These are phyloP conservation scores for Rhododendron simsii DNA, from an alignment of 148 eudicot genomes.

Conservation along the genomic window DNA sequence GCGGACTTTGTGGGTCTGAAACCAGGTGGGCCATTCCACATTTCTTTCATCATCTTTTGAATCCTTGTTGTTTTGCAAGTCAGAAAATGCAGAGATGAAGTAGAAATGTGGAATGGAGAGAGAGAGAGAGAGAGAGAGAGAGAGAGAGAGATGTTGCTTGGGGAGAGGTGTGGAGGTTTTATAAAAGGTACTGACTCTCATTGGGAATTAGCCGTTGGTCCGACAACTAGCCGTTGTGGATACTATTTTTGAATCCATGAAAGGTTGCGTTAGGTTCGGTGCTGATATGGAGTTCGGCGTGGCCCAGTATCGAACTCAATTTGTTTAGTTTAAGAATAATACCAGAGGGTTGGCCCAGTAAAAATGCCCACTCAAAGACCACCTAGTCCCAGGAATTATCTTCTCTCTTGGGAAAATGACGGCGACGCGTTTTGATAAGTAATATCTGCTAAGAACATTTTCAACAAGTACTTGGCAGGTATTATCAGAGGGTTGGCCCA, in stretches of 20 bases:
- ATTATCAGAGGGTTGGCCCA: too few relatives aligned
- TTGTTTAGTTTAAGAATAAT: neutral
- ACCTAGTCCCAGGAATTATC: too few relatives aligned
- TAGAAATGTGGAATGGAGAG: slow-evolving; percentile 8
- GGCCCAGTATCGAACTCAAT: neutral
- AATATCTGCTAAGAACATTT: too few relatives aligned
- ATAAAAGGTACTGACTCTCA: neutral
- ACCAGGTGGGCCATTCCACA: slow-evolving; percentile 90
- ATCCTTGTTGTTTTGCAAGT: neutral
- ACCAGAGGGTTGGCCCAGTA: neutral
- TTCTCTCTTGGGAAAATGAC: too few relatives aligned
- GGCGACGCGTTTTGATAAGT: too few relatives aligned
- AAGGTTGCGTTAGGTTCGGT: neutral
- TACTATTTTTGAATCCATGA: neutral
- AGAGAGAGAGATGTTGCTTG: slow-evolving; percentile 2
- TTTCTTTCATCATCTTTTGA: slow-evolving; percentile 65
- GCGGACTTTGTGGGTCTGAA: slow-evolving; percentile 76
- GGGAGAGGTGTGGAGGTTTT: neutral
- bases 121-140: slow-evolving; percentile 9
- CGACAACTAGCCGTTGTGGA: neutral
- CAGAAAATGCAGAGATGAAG: neutral
- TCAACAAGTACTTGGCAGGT: too few relatives aligned
- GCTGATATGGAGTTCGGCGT: neutral
- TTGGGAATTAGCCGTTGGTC: neutral
- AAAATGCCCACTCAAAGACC: neutral